Percentiles rank a stretch among this genome's conserved stretches.
These are phyloP conservation scores for Metschnikowia reukaufii DNA, from an alignment of 805 yeast species.

Conservation along the genomic window DNA sequence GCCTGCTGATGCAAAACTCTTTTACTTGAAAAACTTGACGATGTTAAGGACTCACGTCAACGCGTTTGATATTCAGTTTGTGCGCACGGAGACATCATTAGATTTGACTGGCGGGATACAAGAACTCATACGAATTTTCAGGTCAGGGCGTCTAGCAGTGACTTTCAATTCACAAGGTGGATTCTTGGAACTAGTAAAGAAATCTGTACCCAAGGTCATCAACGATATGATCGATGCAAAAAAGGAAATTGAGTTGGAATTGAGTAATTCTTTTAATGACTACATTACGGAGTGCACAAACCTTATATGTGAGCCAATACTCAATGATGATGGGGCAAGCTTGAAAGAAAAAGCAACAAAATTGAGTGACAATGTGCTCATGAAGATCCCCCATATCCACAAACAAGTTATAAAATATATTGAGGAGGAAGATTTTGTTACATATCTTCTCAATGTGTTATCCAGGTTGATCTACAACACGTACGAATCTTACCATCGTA, in stretches of 20 bases:
- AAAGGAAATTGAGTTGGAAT: constrained; percentile 67
- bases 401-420: constrained; percentile 55
- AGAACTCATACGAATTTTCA: constrained; percentile 41
- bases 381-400: constrained; percentile 57
- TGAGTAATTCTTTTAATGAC: constrained; percentile 67
- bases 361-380: constrained; percentile 50
- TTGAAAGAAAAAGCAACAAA: constrained; percentile 30
- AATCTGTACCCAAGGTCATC: constrained; percentile 75
- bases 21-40: constrained; percentile 69
- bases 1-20: constrained; percentile 57
- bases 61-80: constrained; percentile 77
- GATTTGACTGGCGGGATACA: constrained; percentile 75
- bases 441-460: constrained; percentile 32
- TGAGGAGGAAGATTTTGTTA: constrained; percentile 47
- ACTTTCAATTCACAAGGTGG: constrained; percentile 33
- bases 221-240: constrained; percentile 79
- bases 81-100: constrained; percentile 67
- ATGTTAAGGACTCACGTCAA: constrained; percentile 66
- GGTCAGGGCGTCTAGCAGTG: constrained; percentile 46
- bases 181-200: constrained; percentile 54
- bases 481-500: constrained; percentile 54
- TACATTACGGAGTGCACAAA: constrained; percentile 55
- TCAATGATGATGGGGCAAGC: constrained; percentile 19
- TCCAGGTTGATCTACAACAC: constrained; percentile 53
- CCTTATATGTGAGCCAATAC: constrained; percentile 47